Evolutionary conservation across 805 yeast genomes (phyloP).

Genomic region (Yarrowia bubula): DNA sequence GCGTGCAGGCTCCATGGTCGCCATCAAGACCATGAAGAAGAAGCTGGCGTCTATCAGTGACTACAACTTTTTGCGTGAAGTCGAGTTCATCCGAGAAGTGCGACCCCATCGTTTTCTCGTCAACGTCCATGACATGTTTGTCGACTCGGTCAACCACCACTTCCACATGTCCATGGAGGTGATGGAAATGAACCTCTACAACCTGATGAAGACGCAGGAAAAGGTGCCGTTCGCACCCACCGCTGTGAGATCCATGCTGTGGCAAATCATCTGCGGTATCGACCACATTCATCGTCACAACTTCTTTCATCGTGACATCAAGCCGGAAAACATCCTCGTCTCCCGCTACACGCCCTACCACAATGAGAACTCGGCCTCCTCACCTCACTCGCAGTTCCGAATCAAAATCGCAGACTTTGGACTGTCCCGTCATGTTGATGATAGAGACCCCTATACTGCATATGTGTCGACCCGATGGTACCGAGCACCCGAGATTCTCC

Average conservation of each 20-base stretch:
- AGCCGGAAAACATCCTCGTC: constrained; percentile 88
- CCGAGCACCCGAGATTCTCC: constrained; percentile 83
- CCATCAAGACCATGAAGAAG: constrained; percentile 76
- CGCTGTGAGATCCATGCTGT: constrained; percentile 50
- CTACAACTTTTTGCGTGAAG: constrained; percentile 46
- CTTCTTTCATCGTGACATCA: constrained; percentile 84
- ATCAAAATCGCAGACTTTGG: constrained; percentile 95
- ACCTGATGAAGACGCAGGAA: constrained; percentile 65
- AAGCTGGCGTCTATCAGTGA: constrained; percentile 53
- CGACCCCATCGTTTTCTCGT: constrained; percentile 72
- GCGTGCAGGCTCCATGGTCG: constrained; percentile 47
- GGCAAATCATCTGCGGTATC: constrained; percentile 73
- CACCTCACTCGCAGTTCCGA: constrained; percentile 45
- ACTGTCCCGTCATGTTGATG: constrained; percentile 70
- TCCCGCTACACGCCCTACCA: constrained; percentile 41
- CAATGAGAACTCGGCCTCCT: not conserved
- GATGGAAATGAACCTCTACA: constrained; percentile 78
- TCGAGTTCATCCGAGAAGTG: constrained; percentile 45
- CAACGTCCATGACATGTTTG: constrained; percentile 73
- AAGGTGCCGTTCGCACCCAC: constrained; percentile 52
- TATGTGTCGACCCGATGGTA: constrained; percentile 98
- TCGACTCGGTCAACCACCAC: constrained; percentile 58
- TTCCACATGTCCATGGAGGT: constrained; percentile 86
- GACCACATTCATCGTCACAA: constrained; percentile 72
- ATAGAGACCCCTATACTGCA: constrained; percentile 62